phyloP scores from a whole-genome alignment of 129 eudicot genomes.

The Escallonia rubra region DNA sequence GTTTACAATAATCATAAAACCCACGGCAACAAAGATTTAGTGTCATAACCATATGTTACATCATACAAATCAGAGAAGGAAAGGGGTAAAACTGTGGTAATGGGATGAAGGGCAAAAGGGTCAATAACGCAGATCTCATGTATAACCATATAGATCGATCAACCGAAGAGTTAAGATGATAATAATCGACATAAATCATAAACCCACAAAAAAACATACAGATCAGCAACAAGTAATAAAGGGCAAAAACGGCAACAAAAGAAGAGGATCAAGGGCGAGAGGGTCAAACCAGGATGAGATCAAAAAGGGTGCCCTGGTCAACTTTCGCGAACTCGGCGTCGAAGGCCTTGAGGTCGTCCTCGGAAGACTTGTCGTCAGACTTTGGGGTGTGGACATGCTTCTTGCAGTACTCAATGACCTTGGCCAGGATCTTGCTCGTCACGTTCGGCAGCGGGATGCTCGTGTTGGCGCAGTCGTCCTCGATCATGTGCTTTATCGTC shows the following conservation, averaged over 20 bases:
- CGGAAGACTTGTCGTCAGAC: conserved; percentile 23
- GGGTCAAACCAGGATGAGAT: conserved; percentile 27
- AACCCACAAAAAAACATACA: background rate
- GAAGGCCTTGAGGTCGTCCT: conserved; percentile 24
- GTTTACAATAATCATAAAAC: no score
- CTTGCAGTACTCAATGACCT: conserved; percentile 42
- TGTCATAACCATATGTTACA: no score
- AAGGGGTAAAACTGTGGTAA: no score
- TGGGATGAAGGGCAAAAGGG: no score
- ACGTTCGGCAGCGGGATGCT: conserved; percentile 37
- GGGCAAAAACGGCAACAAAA: background rate
- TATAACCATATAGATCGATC: no score
- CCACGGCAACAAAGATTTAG: no score
- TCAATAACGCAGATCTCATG: no score
- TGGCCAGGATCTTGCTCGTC: conserved; percentile 32
- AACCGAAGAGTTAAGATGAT: background rate
- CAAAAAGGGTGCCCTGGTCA: conserved; percentile 38
- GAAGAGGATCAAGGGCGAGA: background rate
- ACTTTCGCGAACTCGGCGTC: conserved; percentile 38
- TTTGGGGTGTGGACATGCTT: conserved; percentile 29
- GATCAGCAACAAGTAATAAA: background rate
- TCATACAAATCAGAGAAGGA: no score
- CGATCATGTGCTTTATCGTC: conserved; percentile 43
- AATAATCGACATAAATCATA: background rate
- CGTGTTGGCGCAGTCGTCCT: conserved; percentile 36